These are phyloP conservation scores for Gryganskiella cystojenkinii DNA, from an alignment of 192 early-diverging fungal genomes.

Conservation along the genomic window DNA sequence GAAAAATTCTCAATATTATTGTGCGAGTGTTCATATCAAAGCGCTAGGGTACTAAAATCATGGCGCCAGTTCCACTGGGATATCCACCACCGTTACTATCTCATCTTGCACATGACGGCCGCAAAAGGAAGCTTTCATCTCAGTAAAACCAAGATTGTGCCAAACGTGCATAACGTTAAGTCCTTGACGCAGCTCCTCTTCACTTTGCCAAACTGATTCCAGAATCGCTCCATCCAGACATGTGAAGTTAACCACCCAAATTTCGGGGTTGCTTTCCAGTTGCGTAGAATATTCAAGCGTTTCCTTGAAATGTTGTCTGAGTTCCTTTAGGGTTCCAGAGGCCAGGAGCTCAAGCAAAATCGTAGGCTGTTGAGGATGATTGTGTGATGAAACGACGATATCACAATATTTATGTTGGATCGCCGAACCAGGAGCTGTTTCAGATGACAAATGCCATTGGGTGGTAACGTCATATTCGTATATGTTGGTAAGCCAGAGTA, in stretches of 20 bases:
- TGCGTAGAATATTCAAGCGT: neutral
- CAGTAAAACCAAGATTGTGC: too few relatives aligned
- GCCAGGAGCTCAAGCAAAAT: conserved; percentile 8
- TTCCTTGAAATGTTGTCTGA: neutral
- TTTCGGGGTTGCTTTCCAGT: neutral
- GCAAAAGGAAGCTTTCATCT: too few relatives aligned
- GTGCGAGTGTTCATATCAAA: too few relatives aligned
- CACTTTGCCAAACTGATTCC: conserved; percentile 3
- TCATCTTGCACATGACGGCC: too few relatives aligned
- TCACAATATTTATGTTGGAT: conserved; percentile 6
- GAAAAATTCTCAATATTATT: too few relatives aligned
- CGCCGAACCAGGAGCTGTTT: neutral
- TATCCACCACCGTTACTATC: too few relatives aligned
- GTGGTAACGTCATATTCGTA: conserved; percentile 1
- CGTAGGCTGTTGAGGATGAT: conserved; percentile 1
- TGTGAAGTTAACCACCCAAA: conserved; percentile 20
- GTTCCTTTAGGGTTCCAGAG: neutral
- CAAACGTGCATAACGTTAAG: neutral
- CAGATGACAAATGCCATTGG: conserved; percentile 6
- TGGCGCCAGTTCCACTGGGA: too few relatives aligned
- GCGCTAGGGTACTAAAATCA: too few relatives aligned
- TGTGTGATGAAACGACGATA: conserved; percentile 1
- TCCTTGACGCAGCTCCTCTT: neutral
- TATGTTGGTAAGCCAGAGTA: conserved; percentile 2
- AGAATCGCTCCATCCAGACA: conserved; percentile 6